A percentile compares a stretch with the other conserved stretches of the same genome.
Conservation (phyloP, 495 filamentous ascomycete species). For the Rostrohypoxylon terebratum region DNA sequence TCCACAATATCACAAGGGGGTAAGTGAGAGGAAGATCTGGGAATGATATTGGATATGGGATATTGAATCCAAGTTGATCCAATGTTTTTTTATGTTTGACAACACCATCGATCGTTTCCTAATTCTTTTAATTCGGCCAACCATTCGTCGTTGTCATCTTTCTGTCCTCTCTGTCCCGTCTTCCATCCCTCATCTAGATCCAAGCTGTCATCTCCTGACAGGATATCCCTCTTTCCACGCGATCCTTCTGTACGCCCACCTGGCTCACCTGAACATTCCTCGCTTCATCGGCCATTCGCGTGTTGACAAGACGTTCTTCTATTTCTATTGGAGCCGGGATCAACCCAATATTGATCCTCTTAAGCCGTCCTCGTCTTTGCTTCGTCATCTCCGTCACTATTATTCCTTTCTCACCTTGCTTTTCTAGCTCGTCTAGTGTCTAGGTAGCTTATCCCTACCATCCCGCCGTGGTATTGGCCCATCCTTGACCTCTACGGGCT, state of each 20-base stretch:
- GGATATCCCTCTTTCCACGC: slow-evolving; percentile 25
- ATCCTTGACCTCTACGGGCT: slow-evolving; percentile 9
- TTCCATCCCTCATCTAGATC: background rate
- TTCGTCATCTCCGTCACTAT: slow-evolving; percentile 28
- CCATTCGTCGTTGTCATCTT: background rate
- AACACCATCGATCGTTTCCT: slow-evolving; percentile 30
- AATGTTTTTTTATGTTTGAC: slow-evolving; percentile 34
- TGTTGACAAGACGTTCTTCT: slow-evolving; percentile 16
- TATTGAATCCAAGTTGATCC: slow-evolving; percentile 2
- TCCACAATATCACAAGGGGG: slow-evolving; percentile 22
- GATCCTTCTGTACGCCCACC: slow-evolving; percentile 38
- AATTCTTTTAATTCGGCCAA: slow-evolving; percentile 18
- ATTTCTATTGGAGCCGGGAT: slow-evolving; percentile 28
- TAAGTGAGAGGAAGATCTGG: background rate
- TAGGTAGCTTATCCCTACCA: slow-evolving; percentile 8
- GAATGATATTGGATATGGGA: slow-evolving; percentile 11
- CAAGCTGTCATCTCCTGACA: slow-evolving; percentile 10
- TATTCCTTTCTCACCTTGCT: slow-evolving; percentile 8
- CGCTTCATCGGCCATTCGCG: slow-evolving; percentile 26
- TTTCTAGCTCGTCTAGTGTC: slow-evolving; percentile 12
- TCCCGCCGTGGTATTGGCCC: slow-evolving; percentile 2
- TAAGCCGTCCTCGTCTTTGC: slow-evolving; percentile 9
- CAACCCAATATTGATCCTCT: slow-evolving; percentile 12
- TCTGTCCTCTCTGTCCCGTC: background rate
- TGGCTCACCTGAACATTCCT: slow-evolving; percentile 22